phyloP scores from a whole-genome alignment of 2,329 filamentous ascomycete species.

The Ceratocystis variospora region DNA sequence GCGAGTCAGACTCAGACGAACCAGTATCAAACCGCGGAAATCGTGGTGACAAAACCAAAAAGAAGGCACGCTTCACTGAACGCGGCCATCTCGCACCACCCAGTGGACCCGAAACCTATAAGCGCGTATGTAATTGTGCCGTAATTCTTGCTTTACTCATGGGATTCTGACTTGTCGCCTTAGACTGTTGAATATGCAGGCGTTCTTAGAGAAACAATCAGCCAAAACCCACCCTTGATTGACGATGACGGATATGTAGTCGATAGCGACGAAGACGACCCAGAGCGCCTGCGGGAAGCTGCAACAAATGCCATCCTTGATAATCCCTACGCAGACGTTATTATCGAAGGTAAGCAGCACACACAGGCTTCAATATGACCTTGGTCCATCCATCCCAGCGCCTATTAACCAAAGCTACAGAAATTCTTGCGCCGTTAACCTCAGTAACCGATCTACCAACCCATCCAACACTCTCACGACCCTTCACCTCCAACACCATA shows the following conservation, averaged over 20 bases:
- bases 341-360: slow-evolving; percentile 48
- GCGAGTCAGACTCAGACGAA: slow-evolving; percentile 65
- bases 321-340: slow-evolving; percentile 60
- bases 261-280: slow-evolving; percentile 57
- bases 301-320: slow-evolving; percentile 50
- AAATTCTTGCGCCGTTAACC: slow-evolving; percentile 61
- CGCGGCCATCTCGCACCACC: slow-evolving; percentile 55
- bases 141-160: not conserved
- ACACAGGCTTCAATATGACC: not conserved
- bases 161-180: not conserved
- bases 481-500: slow-evolving; percentile 61
- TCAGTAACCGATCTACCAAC: slow-evolving; percentile 58
- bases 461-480: slow-evolving; percentile 60
- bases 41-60: slow-evolving; percentile 67
- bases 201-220: slow-evolving; percentile 57
- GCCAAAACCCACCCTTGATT: slow-evolving; percentile 55
- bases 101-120: slow-evolving; percentile 53
- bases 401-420: slow-evolving; percentile 30
- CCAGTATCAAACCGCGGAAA: slow-evolving; percentile 56
- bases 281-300: slow-evolving; percentile 47
- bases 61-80: slow-evolving; percentile 55
- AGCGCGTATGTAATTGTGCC: slow-evolving; percentile 39
- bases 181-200: slow-evolving; percentile 63
- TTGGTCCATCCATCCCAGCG: no score
- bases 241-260: slow-evolving; percentile 69